Evolutionary conservation across 2,329 filamentous ascomycete species (phyloP).

Genomic region (Dactylellina haptotyla): DNA sequence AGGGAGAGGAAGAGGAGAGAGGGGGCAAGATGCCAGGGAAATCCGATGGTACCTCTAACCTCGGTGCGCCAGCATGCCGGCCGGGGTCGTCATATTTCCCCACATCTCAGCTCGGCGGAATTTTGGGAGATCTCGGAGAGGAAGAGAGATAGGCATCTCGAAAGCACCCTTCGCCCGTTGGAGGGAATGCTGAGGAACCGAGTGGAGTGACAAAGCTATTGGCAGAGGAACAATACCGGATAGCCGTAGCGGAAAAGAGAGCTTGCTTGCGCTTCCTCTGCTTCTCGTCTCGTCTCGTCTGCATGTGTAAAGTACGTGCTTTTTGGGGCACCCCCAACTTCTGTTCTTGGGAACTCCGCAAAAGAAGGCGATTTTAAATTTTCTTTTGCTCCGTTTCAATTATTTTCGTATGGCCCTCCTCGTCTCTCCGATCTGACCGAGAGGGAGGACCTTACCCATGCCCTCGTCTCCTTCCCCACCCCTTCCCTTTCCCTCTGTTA

Average conservation of each 20-base stretch:
- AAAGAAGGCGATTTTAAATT: constrained; percentile 20
- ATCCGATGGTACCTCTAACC: no score
- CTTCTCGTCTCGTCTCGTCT: no score
- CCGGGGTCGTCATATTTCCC: constrained; percentile 16
- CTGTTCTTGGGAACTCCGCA: constrained; percentile 47
- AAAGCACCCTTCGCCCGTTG: constrained; percentile 1
- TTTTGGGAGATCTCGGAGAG: constrained; percentile 15
- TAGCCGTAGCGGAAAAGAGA: not conserved
- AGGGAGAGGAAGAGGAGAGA: no score
- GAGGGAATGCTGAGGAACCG: not conserved
- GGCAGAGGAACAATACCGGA: no score
- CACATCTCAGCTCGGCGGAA: constrained; percentile 28
- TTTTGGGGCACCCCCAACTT: constrained; percentile 42
- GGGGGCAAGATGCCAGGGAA: no score
- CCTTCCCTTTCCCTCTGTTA: not conserved
- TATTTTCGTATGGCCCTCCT: constrained; percentile 20
- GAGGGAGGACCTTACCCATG: not conserved
- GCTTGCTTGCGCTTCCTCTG: no score
- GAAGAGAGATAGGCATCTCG: constrained; percentile 1
- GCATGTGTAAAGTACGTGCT: not conserved
- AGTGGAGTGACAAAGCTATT: not conserved
- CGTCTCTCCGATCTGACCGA: no score
- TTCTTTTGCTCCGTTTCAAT: constrained; percentile 17
- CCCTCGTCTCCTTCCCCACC: constrained; percentile 36
- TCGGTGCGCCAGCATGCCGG: constrained; percentile 22